Base-by-base conservation (phyloP, 2,329 filamentous ascomycete genomes). In the Ploettnerulaceae sp. region DNA sequence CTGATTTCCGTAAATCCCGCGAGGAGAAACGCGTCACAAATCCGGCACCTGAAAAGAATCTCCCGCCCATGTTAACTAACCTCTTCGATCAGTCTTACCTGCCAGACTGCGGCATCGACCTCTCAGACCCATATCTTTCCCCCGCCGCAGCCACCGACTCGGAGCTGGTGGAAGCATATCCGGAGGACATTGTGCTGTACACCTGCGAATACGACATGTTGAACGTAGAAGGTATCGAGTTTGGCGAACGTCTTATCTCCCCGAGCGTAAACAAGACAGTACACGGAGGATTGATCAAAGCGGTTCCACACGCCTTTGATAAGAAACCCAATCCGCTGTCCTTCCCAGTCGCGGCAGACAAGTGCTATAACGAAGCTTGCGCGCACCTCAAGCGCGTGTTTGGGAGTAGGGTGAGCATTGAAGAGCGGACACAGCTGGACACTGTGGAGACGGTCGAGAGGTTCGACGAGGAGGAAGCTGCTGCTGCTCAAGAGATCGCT, bases 121-220 rank as follows among this genome's bases (percentile, higher is more conserved):
- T 77, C 7, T 65, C 66, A 2, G 71, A 80, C 48, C 76, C 75
- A 2, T 73, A 73, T 15, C 67, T 84, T 3, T 81, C 77, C 0
- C 81, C 81, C 0, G 75, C 72, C 3, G 69, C 77, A 6, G 79
- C 80, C 47, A 62, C 71, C 0, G 73, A 79, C 52, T 69, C 71
- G 21, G 56, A 76, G n/a, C 56, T 83, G 7, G 52, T 39, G 5
- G 64, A 63, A 3, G 65, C 66, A 8, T 67, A 77, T 29, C 72
- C 81, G 2, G 68, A 72, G 0, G 72, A 75, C 12, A 63, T 83
- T 2, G 69, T 82, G 14, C 65, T 82, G 32, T 78, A 76, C 56
- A 73, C 81, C 2, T 84, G 80, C 64, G 80, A 84, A 65, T 77
- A 73, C 62, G 78, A 83, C 60, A 82, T 83, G 77, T 63, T 83